phyloP scores from a whole-genome alignment of 768 basidiomycete species.

The Antrodiella citrinella region DNA sequence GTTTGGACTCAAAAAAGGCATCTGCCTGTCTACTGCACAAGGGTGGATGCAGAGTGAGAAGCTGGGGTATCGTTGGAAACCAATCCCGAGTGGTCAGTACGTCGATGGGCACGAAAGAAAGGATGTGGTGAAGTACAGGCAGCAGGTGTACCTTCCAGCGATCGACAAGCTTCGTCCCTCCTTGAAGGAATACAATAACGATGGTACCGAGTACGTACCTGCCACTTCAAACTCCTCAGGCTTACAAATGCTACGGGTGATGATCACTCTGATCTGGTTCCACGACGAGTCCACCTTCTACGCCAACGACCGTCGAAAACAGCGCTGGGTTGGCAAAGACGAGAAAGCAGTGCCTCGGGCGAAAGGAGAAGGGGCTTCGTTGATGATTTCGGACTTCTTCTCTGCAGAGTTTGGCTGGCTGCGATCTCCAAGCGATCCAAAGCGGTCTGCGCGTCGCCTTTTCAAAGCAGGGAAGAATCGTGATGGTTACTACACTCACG shows the following conservation, averaged over 20 bases:
- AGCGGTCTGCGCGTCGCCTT: slow-evolving; percentile 13
- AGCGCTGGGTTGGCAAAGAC: slow-evolving; percentile 18
- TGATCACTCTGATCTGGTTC: slow-evolving; percentile 16
- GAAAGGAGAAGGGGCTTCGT: slow-evolving; percentile 30
- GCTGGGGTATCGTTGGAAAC: slow-evolving; percentile 23
- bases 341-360: slow-evolving; percentile 18
- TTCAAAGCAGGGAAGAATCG: slow-evolving; percentile 25
- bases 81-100: slow-evolving; percentile 27
- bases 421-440: slow-evolving; percentile 12
- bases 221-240: slow-evolving; percentile 13
- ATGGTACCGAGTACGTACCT: slow-evolving; percentile 17
- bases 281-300: slow-evolving; percentile 36
- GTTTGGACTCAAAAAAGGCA: background rate
- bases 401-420: slow-evolving; percentile 24
- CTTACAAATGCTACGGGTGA: slow-evolving; percentile 10
- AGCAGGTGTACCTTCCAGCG: slow-evolving; percentile 16
- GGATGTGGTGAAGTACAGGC: slow-evolving; percentile 29
- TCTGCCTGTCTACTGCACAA: slow-evolving; percentile 3
- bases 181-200: slow-evolving; percentile 20
- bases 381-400: slow-evolving; percentile 30
- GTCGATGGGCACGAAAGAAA: slow-evolving; percentile 30
- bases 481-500: slow-evolving; percentile 24
- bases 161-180: background rate
- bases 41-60: slow-evolving; percentile 21
- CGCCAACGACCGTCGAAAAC: slow-evolving; percentile 24